Conservation (phyloP, 2,329 filamentous ascomycete species). For the Nemania abortiva region DNA sequence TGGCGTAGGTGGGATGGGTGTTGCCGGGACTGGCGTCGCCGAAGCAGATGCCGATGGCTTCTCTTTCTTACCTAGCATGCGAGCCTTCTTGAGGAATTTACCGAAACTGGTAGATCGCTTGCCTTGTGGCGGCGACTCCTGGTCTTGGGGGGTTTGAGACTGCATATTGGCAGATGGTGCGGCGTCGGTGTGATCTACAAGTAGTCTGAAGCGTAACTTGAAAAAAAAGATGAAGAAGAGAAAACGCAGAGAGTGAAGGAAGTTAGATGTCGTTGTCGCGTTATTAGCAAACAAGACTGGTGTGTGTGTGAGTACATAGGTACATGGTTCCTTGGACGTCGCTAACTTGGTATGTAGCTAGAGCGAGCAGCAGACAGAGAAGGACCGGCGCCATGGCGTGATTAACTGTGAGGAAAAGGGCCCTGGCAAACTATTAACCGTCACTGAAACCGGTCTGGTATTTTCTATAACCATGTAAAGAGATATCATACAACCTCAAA, state of each 20-base stretch:
- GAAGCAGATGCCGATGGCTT: neutral
- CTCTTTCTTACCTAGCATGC: constrained; percentile 8
- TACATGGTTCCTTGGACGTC: neutral
- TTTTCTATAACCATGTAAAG: constrained; percentile 4
- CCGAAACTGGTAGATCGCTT: constrained; percentile 15
- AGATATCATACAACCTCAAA: constrained; percentile 24
- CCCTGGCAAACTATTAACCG: constrained; percentile 2
- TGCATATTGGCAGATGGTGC: constrained; percentile 21
- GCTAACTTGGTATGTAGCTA: neutral
- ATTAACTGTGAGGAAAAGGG: constrained; percentile 1
- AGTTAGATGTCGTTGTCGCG: neutral
- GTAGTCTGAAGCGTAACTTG: neutral
- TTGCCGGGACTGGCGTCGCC: neutral
- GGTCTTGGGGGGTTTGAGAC: neutral
- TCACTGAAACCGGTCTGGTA: neutral
- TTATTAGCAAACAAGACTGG: neutral
- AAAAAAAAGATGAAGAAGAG: too few species aligned
- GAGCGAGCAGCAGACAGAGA: neutral
- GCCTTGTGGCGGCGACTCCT: neutral
- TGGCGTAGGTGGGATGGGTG: too few species aligned
- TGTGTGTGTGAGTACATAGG: constrained; percentile 4
- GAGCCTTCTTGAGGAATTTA: constrained; percentile 24
- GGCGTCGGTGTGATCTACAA: neutral
- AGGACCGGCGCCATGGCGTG: neutral
- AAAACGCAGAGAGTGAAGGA: neutral